Evolutionary conservation across 1,284 basidiomycete genomes (phyloP).

Genomic region (Thelephora terrestris): DNA sequence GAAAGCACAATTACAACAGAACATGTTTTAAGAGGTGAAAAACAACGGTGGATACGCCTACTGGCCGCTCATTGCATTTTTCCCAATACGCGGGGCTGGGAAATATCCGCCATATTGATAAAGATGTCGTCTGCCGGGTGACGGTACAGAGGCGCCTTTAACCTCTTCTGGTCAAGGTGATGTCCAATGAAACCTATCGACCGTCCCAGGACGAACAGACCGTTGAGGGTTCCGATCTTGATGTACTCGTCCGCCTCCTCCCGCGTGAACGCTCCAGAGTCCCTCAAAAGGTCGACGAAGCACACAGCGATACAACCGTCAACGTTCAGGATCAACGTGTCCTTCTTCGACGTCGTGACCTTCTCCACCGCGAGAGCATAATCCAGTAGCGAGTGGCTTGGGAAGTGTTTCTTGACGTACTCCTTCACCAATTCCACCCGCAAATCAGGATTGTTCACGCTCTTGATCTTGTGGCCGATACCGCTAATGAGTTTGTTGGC

Average conservation of each 20-base stretch:
- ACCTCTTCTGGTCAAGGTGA: constrained; percentile 91
- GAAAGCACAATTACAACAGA: too few relatives aligned
- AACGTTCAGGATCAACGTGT: constrained; percentile 92
- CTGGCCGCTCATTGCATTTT: constrained; percentile 31
- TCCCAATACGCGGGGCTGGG: constrained; percentile 68
- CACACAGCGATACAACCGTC: constrained; percentile 97
- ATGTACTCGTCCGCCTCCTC: constrained; percentile 98
- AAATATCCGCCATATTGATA: constrained; percentile 77
- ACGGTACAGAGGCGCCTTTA: constrained; percentile 87
- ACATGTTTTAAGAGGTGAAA: too few relatives aligned
- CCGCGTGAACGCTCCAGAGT: constrained; percentile 88
- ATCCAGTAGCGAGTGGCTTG: constrained; percentile 85
- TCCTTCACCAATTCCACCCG: constrained; percentile 98
- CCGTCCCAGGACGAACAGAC: constrained; percentile 94
- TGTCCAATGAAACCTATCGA: constrained; percentile 97
- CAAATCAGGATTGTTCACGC: constrained; percentile 92
- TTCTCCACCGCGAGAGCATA: constrained; percentile 98
- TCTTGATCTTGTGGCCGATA: constrained; percentile 99
- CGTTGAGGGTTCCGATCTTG: constrained; percentile 90
- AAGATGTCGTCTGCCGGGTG: constrained; percentile 84
- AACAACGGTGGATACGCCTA: too few relatives aligned
- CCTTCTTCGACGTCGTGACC: constrained; percentile 97
- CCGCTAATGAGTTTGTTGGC: constrained; percentile 96
- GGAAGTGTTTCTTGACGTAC: constrained; percentile 95
- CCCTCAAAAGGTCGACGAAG: constrained; percentile 92